Conservation (phyloP, 495 filamentous ascomycete species). For the Parachaetomium inaequale region DNA sequence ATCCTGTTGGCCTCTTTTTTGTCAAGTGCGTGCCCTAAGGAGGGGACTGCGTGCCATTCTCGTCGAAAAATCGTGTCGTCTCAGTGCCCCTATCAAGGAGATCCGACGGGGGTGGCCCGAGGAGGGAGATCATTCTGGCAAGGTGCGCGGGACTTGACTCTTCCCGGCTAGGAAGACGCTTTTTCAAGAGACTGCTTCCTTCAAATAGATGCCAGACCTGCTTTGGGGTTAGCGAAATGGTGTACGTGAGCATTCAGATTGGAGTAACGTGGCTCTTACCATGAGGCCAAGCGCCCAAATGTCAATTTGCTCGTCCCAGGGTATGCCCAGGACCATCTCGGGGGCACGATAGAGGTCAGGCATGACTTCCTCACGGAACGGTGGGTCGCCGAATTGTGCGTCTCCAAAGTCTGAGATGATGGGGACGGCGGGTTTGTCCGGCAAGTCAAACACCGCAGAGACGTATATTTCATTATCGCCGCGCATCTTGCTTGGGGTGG, state of each 20-base stretch:
- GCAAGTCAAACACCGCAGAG: background rate
- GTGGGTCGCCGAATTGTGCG: background rate
- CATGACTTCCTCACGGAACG: slow-evolving; percentile 11
- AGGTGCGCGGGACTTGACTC: background rate
- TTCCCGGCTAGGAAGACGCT: background rate
- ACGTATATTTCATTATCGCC: background rate
- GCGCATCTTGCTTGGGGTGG: slow-evolving; percentile 3
- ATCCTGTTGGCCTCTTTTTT: no score
- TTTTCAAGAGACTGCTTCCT: slow-evolving; percentile 1
- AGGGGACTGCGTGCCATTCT: background rate
- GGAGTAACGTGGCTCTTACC: background rate
- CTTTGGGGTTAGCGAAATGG: background rate
- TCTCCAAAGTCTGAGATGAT: slow-evolving; percentile 10
- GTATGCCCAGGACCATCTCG: slow-evolving; percentile 6
- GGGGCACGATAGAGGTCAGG: slow-evolving; percentile 6
- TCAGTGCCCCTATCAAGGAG: background rate
- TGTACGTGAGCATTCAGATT: background rate
- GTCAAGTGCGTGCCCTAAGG: no score
- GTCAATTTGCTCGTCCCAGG: slow-evolving; percentile 8
- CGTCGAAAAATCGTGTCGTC: background rate
- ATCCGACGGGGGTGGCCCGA: background rate
- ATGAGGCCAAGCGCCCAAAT: slow-evolving; percentile 6
- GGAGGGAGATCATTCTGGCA: slow-evolving; percentile 4
- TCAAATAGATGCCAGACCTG: background rate
- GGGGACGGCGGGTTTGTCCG: background rate